Conservation (phyloP, 768 basidiomycete species). For the Lentinus brumalis region DNA sequence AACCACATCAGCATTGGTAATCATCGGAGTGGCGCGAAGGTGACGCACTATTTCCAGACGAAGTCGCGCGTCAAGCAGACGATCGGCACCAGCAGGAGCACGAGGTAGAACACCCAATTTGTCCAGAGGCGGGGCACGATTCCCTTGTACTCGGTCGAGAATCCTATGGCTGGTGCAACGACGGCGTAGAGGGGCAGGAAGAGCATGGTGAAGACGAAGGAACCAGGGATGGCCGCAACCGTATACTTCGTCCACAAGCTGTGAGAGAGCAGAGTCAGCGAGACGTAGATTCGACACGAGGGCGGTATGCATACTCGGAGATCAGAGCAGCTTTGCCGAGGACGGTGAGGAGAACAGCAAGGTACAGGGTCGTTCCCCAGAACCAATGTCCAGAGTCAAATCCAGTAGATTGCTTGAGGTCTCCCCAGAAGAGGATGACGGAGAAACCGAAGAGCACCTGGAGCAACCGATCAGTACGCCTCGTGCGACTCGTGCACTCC, state of each 20-base stretch:
- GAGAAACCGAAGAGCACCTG: slow-evolving; percentile 90
- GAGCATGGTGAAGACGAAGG: slow-evolving; percentile 95
- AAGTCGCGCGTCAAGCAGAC: slow-evolving; percentile 88
- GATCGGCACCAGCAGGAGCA: slow-evolving; percentile 79
- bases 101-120: slow-evolving; percentile 86
- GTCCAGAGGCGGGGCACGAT: slow-evolving; percentile 92
- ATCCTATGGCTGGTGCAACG: slow-evolving; percentile 82
- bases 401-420: slow-evolving; percentile 79
- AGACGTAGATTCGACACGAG: neutral
- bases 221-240: slow-evolving; percentile 97
- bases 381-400: slow-evolving; percentile 95
- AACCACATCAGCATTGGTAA: slow-evolving; percentile 8
- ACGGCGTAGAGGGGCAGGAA: slow-evolving; percentile 90
- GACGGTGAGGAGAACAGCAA: slow-evolving; percentile 90
- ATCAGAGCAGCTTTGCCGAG: slow-evolving; percentile 96
- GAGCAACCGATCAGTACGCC: neutral
- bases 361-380: slow-evolving; percentile 97
- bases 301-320: slow-evolving; percentile 77
- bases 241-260: slow-evolving; percentile 99
- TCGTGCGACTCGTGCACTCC: neutral
- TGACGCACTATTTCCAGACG: slow-evolving; percentile 93
- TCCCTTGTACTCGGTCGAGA: slow-evolving; percentile 88
- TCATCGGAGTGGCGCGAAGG: neutral
- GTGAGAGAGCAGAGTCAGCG: neutral
- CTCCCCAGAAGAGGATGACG: slow-evolving; percentile 90